phyloP scores from a whole-genome alignment of 2,329 filamentous ascomycete species.

The Aureobasidium sp. region DNA sequence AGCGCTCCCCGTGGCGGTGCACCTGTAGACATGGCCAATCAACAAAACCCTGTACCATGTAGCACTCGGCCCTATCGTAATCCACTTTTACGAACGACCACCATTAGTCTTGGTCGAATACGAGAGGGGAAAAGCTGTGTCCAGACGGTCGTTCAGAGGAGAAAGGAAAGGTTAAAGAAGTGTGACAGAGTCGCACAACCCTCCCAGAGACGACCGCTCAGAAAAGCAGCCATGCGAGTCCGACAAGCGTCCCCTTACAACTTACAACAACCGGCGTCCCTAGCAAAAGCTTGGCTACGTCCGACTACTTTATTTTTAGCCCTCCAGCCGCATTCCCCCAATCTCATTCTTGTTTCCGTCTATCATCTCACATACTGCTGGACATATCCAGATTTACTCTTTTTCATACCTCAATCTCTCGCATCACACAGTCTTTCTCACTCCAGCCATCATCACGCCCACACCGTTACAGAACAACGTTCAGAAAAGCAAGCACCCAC shows the following conservation, averaged over 20 bases:
- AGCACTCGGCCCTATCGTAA: neutral
- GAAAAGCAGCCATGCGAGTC: neutral
- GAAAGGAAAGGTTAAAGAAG: neutral
- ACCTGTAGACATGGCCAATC: neutral
- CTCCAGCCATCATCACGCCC: neutral
- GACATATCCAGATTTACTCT: too few relatives aligned
- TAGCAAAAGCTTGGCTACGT: neutral
- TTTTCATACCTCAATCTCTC: neutral
- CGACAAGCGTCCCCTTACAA: neutral
- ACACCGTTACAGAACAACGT: neutral
- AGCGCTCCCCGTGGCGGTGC: conserved; percentile 4
- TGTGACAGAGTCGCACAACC: neutral
- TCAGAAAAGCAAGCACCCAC: conserved; percentile 6
- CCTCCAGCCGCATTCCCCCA: neutral
- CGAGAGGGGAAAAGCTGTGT: neutral
- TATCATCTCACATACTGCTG: neutral
- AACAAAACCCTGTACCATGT: neutral
- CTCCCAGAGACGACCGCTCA: neutral
- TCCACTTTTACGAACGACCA: neutral
- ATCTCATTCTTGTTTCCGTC: neutral
- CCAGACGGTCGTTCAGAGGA: neutral
- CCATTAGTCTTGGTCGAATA: neutral
- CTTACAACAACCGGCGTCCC: neutral
- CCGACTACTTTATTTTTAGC: neutral
- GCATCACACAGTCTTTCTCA: neutral